Evolutionary conservation across 305 asterid genomes (phyloP).

Genomic region (Rubia peregrina): DNA sequence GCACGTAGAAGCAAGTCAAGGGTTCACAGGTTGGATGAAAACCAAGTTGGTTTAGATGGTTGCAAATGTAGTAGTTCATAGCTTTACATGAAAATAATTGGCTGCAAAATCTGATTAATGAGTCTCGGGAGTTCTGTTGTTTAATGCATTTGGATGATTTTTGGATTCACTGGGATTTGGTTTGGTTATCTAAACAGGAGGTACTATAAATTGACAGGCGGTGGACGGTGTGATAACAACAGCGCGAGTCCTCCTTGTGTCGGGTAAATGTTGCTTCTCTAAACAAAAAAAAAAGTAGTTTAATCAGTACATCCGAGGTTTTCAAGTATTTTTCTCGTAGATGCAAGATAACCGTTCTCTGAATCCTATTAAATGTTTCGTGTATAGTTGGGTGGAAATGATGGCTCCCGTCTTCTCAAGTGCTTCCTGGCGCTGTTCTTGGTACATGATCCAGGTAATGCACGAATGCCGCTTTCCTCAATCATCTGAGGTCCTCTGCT

Average conservation of each 20-base stretch:
- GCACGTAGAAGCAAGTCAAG: constrained; percentile 48
- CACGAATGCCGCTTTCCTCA: not conserved
- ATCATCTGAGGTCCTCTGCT: too few relatives aligned
- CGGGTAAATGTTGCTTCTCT: constrained; percentile 45
- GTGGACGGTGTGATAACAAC: constrained; percentile 52
- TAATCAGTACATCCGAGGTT: not conserved
- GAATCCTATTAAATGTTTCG: not conserved
- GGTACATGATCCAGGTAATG: constrained; percentile 86
- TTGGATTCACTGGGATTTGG: constrained; percentile 4
- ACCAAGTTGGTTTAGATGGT: not conserved
- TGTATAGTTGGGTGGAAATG: constrained; percentile 87
- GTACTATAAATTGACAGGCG: constrained; percentile 51
- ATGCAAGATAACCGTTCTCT: constrained; percentile 2
- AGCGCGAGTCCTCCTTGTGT: constrained; percentile 84
- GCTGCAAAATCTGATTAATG: not conserved
- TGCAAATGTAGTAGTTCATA: not conserved
- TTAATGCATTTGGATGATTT: not conserved
- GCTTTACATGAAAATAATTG: not conserved
- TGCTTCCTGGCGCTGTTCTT: constrained; percentile 93
- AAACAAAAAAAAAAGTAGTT: not conserved
- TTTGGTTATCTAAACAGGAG: constrained; percentile 42
- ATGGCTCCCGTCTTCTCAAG: constrained; percentile 96
- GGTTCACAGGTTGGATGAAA: constrained; percentile 65
- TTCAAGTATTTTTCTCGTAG: not conserved
- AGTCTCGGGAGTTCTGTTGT: not conserved